Conservation (phyloP, 305 asterid genomes). For the Solanum hybrid region DNA sequence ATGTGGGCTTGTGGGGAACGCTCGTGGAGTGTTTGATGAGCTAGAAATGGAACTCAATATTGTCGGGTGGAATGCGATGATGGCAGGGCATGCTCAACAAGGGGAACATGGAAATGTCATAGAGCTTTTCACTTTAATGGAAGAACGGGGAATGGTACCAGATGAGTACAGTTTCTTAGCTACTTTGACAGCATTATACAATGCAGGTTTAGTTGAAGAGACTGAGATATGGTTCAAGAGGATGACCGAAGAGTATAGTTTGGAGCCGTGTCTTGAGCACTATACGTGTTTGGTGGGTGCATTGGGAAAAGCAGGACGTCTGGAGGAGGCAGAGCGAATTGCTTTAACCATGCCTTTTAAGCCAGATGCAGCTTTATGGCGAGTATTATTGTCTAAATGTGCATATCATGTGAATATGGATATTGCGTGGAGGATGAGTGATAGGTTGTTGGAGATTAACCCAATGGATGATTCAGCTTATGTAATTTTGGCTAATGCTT, state of each 20-base stretch:
- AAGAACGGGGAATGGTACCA: constrained; percentile 33
- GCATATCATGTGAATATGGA: constrained; percentile 26
- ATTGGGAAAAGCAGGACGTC: constrained; percentile 42
- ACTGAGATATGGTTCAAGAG: constrained; percentile 45
- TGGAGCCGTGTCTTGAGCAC: constrained; percentile 62
- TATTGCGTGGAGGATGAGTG: constrained; percentile 45
- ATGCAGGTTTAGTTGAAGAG: constrained; percentile 48
- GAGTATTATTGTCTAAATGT: constrained; percentile 43
- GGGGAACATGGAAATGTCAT: constrained; percentile 37
- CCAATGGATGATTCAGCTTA: constrained; percentile 68
- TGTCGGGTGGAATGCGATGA: constrained; percentile 61
- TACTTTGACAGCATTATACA: constrained; percentile 45
- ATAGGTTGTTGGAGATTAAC: constrained; percentile 45
- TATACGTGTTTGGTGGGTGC: constrained; percentile 72
- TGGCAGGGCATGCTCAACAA: constrained; percentile 72
- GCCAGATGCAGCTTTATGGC: constrained; percentile 81
- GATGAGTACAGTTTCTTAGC: constrained; percentile 70
- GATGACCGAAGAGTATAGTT: constrained; percentile 34
- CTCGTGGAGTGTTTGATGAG: constrained; percentile 48
- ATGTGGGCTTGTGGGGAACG: constrained; percentile 59
- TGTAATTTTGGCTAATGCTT: constrained; percentile 52
- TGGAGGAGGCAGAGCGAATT: constrained; percentile 55
- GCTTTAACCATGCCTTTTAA: constrained; percentile 53
- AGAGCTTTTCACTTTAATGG: constrained; percentile 44
- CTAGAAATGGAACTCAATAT: constrained; percentile 18